phyloP scores from a whole-genome alignment of 2,329 filamentous ascomycete species.

The Aspergillus pseudotamarii region DNA sequence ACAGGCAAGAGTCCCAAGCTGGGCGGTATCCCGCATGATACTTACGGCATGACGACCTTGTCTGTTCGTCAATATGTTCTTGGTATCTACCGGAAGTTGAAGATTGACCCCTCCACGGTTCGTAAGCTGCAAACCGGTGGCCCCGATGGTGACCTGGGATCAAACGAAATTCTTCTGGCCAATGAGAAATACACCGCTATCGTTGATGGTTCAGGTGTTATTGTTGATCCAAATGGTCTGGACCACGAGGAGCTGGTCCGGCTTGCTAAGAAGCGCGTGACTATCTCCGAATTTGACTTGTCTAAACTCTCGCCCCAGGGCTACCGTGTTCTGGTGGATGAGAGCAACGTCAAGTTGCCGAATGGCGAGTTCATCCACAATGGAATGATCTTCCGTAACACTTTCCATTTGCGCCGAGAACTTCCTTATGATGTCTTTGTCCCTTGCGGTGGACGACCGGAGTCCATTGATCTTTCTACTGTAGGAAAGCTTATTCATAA shows the following conservation, averaged over 20 bases:
- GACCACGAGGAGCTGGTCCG: slow-evolving; percentile 80
- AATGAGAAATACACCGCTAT: slow-evolving; percentile 95
- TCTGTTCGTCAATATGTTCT: slow-evolving; percentile 95
- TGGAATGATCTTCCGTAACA: slow-evolving; percentile 95
- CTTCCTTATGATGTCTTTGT: slow-evolving; percentile 86
- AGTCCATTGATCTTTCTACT: slow-evolving; percentile 90
- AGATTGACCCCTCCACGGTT: slow-evolving; percentile 81
- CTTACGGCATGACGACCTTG: slow-evolving; percentile 96
- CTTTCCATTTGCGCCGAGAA: slow-evolving; percentile 83
- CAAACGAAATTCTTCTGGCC: slow-evolving; percentile 94
- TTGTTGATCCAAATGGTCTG: slow-evolving; percentile 89
- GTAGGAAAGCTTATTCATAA: slow-evolving; percentile 87
- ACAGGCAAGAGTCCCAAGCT: slow-evolving; percentile 96
- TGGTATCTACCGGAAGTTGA: slow-evolving; percentile 94
- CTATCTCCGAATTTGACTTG: slow-evolving; percentile 85
- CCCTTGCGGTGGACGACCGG: slow-evolving; percentile 91
- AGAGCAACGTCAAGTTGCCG: slow-evolving; percentile 84
- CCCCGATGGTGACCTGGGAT: slow-evolving; percentile 93
- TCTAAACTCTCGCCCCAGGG: slow-evolving; percentile 84
- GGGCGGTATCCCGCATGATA: slow-evolving; percentile 93
- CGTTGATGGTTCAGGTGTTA: slow-evolving; percentile 93
- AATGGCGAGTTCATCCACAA: slow-evolving; percentile 85
- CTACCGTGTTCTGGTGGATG: slow-evolving; percentile 90
- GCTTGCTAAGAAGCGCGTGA: slow-evolving; percentile 81
- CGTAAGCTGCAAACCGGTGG: slow-evolving; percentile 97